Evolutionary conservation across 495 filamentous ascomycete genomes (phyloP), one percentile per base, ranked within the genome.

Genomic region (Aspergillus sparsus): DNA sequence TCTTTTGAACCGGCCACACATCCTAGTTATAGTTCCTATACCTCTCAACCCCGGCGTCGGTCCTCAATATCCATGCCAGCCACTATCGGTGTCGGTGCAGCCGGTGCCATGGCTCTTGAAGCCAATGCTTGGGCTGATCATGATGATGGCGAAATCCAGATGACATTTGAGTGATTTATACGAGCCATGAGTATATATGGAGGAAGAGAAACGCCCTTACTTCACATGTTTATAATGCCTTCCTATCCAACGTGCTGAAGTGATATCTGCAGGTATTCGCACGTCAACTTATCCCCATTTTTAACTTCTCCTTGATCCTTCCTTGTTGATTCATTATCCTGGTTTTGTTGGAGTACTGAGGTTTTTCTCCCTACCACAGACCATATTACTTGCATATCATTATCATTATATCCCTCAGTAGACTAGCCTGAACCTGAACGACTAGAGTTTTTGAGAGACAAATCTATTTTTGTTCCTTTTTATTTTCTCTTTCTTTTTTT

Each of bases 91-190:
- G 35, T 68, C 21, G 67, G 71, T 53, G 49, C 42, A 7, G 52
- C 52, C 27, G 53, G 53, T 15, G 56, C 75, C 64, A 62, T 85
- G 71, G 62, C 77, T 41, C 70, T 80, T 35, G 88, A 76, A 63
- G 85, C 78, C 47, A 91, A 97, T 74, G 90, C 91, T 8, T 97
- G 92, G 92, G 88, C 86, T 0, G 90, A 93, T 56, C 83, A 88
- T 49, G 89, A 90, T 21, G 71, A 78, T 44, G 82, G 69, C 36
- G 82, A 85, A 59, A 76, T 87, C 41, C 75, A 77, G 36, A 82
- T 87, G 81, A 83, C 78, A 12, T 87, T 86, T 71, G 81, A 80
- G 68, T 82, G 71, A 74, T 67, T 27, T 27, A 27, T 62, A 66
- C 45, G 44, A 60, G 33, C 49, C 45, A 56, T 61, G 50, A 63